These are phyloP conservation scores for Ogataea methylovora DNA, from an alignment of 805 yeast genomes.

Conservation along the genomic window DNA sequence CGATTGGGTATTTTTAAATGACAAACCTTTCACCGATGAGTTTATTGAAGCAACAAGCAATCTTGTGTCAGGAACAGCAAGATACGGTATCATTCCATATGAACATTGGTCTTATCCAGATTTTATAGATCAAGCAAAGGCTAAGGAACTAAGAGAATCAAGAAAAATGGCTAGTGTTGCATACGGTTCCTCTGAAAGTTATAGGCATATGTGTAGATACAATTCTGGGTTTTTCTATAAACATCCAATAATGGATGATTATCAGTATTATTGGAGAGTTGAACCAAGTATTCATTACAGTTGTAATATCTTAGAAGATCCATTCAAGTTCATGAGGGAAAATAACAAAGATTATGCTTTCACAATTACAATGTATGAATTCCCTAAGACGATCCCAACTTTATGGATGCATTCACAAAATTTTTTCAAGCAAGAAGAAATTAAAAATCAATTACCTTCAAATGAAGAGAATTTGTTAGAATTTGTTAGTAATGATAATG, in stretches of 20 bases:
- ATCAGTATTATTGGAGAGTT: slow-evolving; percentile 56
- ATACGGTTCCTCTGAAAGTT: slow-evolving; percentile 59
- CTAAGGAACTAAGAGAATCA: slow-evolving; percentile 27
- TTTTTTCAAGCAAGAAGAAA: slow-evolving; percentile 27
- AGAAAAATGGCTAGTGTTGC: slow-evolving; percentile 32
- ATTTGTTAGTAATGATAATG: slow-evolving; percentile 59
- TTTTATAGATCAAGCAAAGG: slow-evolving; percentile 33
- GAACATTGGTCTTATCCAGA: slow-evolving; percentile 49
- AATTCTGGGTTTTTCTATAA: slow-evolving; percentile 47
- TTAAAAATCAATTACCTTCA: slow-evolving; percentile 11
- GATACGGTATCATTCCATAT: slow-evolving; percentile 38
- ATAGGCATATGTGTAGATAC: slow-evolving; percentile 64
- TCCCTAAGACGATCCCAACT: slow-evolving; percentile 41
- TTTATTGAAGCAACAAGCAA: slow-evolving; percentile 31
- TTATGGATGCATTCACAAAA: slow-evolving; percentile 41
- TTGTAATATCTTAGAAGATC: slow-evolving; percentile 48
- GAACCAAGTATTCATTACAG: slow-evolving; percentile 46
- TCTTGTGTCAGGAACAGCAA: slow-evolving; percentile 36
- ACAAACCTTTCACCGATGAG: slow-evolving; percentile 35
- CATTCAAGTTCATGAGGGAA: slow-evolving; percentile 47
- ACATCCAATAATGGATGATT: slow-evolving; percentile 42
- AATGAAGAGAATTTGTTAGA: slow-evolving; percentile 36
- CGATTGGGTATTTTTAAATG: slow-evolving; percentile 43
- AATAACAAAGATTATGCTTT: slow-evolving; percentile 43
- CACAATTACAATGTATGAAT: slow-evolving; percentile 45